A percentile compares a stretch with the other conserved stretches of the same genome.
Conservation (phyloP, 2,329 filamentous ascomycete genomes). For the Fusarium subtropicale region DNA sequence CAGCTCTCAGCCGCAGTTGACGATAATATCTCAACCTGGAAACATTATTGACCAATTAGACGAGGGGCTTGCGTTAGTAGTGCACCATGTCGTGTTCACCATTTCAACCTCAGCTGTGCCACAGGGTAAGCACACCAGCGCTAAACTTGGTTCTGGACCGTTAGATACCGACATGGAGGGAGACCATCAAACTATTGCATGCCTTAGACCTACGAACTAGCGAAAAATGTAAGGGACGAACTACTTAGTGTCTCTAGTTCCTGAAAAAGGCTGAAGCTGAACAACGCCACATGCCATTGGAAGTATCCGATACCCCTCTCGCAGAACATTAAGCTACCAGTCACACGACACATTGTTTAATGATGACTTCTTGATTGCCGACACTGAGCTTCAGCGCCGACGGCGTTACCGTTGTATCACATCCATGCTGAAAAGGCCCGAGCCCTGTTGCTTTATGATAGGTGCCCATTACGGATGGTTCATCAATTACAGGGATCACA, state of each 20-base stretch:
- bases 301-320: background rate
- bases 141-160: background rate
- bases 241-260: background rate
- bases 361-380: background rate
- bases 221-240: background rate
- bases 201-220: background rate
- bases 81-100: background rate
- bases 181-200: background rate
- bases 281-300: background rate
- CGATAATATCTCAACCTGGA: background rate
- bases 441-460: background rate
- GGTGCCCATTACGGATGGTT: background rate
- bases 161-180: background rate
- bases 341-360: background rate
- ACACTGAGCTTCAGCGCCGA: background rate
- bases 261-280: background rate
- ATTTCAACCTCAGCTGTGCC: background rate
- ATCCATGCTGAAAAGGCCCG: background rate
- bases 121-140: background rate
- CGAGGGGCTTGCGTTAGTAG: too few relatives aligned
- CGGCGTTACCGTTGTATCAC: background rate
- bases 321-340: fast-evolving
- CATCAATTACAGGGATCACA: background rate
- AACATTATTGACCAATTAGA: background rate
- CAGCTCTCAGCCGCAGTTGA: background rate